Evolutionary conservation across 257 asterid genomes (phyloP).

Genomic region (Solanum okadae): DNA sequence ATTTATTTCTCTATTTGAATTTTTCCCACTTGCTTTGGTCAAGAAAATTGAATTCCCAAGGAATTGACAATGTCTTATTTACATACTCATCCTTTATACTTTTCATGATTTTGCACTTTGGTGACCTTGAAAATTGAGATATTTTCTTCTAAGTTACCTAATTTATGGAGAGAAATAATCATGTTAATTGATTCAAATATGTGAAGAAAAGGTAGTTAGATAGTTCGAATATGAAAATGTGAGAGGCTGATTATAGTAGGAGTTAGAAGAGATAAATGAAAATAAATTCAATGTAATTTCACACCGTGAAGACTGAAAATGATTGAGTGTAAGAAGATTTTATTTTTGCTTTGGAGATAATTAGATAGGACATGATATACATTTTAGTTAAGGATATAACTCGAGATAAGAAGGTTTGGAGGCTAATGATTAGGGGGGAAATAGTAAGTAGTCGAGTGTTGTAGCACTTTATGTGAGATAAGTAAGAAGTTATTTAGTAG

Average conservation of each 20-base stretch:
- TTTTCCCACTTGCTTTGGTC: background rate
- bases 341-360: background rate
- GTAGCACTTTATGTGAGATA: background rate
- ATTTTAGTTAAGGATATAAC: background rate
- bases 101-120: background rate
- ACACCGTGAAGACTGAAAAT: no score
- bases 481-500: background rate
- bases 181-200: background rate
- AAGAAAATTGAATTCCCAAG: background rate
- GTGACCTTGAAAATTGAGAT: background rate
- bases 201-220: background rate
- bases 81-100: background rate
- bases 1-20: background rate
- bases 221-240: background rate
- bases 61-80: background rate
- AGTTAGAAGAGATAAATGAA: no score
- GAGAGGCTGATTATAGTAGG: no score
- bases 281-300: background rate
- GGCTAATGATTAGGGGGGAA: accelerated
- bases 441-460: background rate
- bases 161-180: background rate
- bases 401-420: background rate
- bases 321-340: no score
- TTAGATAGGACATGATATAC: background rate
- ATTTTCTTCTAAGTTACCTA: background rate